These are phyloP conservation scores for Saturnispora saitoi DNA, from an alignment of 805 yeast species.

Conservation along the genomic window DNA sequence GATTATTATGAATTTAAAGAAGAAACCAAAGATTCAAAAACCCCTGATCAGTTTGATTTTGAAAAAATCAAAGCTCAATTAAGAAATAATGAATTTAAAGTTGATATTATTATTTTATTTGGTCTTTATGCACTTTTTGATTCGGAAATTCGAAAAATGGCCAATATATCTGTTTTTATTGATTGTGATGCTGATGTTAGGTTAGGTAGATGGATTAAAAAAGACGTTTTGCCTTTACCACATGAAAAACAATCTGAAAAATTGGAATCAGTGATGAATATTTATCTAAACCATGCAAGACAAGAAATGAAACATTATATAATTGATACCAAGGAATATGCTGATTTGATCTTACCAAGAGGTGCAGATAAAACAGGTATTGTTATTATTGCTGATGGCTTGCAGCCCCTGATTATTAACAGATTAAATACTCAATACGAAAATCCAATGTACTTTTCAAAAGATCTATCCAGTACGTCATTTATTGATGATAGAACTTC, in stretches of 20 bases:
- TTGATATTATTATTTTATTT: slow-evolving; percentile 43
- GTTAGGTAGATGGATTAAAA: slow-evolving; percentile 65
- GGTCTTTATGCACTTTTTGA: slow-evolving; percentile 80
- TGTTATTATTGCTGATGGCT: slow-evolving; percentile 54
- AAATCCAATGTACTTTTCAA: not conserved
- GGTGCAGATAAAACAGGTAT: slow-evolving; percentile 58
- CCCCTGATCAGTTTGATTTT: slow-evolving; percentile 38
- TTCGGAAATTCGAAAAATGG: slow-evolving; percentile 41
- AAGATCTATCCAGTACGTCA: not conserved
- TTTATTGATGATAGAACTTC: not conserved
- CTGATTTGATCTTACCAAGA: slow-evolving; percentile 67
- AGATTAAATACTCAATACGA: slow-evolving; percentile 9
- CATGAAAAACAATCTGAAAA: slow-evolving; percentile 4
- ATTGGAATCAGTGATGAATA: slow-evolving; percentile 31
- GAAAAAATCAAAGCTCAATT: slow-evolving; percentile 18
- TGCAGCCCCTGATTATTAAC: slow-evolving; percentile 32
- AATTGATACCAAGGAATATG: slow-evolving; percentile 57
- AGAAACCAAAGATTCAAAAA: not conserved
- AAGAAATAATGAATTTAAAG: not conserved
- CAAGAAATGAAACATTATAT: slow-evolving; percentile 62
- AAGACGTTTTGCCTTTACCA: slow-evolving; percentile 19
- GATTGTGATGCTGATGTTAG: slow-evolving; percentile 83
- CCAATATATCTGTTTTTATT: slow-evolving; percentile 63
- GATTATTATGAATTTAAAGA: slow-evolving; percentile 7
- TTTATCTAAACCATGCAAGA: slow-evolving; percentile 49